Evolutionary conservation across 2,329 filamentous ascomycete genomes (phyloP).

Genomic region (Claviceps cyperi): DNA sequence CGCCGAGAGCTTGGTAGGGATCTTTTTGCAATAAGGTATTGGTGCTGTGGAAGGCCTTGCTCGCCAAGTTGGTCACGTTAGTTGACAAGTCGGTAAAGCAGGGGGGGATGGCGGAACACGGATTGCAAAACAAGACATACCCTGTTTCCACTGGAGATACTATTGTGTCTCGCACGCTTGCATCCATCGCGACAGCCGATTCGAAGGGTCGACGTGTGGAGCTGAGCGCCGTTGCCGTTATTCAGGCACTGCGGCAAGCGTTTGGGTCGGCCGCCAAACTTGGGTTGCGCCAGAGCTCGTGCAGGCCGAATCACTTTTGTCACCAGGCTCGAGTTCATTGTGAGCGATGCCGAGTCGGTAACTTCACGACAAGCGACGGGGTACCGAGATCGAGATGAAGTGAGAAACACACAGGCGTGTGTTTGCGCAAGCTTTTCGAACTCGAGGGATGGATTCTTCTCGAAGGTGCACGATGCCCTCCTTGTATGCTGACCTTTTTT

Average conservation of each 20-base stretch:
- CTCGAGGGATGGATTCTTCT: conserved; percentile 5
- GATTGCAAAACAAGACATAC: conserved; percentile 6
- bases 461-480: conserved; percentile 1
- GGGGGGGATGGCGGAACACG: background rate
- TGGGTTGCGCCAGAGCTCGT: conserved; percentile 30
- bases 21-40: conserved; percentile 46
- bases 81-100: background rate
- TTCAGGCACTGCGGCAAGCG: conserved; percentile 23
- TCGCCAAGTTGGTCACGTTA: background rate
- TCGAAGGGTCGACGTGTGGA: conserved; percentile 19
- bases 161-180: conserved; percentile 8
- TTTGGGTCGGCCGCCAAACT: conserved; percentile 24
- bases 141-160: conserved; percentile 15
- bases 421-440: background rate
- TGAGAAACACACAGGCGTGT: background rate
- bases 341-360: conserved; percentile 15
- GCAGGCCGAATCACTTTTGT: conserved; percentile 31
- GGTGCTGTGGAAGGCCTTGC: conserved; percentile 47
- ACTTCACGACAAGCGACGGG: conserved; percentile 8
- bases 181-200: conserved; percentile 9
- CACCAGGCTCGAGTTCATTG: conserved; percentile 34
- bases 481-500: conserved; percentile 2
- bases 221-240: conserved; percentile 22
- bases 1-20: conserved; percentile 77
- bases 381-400: conserved; percentile 1